These are phyloP conservation scores for Quercus cerris DNA, from an alignment of 306 rosid genomes.

Conservation along the genomic window DNA sequence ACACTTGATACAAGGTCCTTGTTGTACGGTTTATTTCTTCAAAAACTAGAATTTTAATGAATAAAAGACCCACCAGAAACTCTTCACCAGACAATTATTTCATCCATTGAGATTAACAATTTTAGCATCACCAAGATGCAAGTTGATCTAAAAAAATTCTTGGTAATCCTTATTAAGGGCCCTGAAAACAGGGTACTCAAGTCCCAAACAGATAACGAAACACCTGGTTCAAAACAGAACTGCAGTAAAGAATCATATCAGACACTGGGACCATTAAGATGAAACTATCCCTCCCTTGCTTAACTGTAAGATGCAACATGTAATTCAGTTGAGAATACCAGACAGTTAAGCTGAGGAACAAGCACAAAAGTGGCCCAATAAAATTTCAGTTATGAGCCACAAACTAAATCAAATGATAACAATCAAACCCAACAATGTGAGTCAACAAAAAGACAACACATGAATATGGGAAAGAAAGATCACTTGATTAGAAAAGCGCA, in stretches of 20 bases:
- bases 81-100: slow-evolving; percentile 9
- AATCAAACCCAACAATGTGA: neutral
- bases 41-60: slow-evolving; percentile 5
- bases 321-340: slow-evolving; percentile 21
- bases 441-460: neutral
- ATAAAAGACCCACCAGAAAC: slow-evolving; percentile 26
- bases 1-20: too few species aligned
- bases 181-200: slow-evolving; percentile 35
- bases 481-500: neutral
- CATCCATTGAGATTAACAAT: slow-evolving; percentile 21
- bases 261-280: slow-evolving; percentile 10
- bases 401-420: neutral
- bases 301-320: slow-evolving; percentile 38
- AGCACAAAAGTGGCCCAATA: neutral
- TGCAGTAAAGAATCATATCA: slow-evolving; percentile 22
- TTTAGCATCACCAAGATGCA: slow-evolving; percentile 30
- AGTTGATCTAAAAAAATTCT: slow-evolving; percentile 33
- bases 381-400: neutral
- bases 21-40: neutral
- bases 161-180: slow-evolving; percentile 25
- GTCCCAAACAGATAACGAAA: slow-evolving; percentile 37
- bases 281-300: slow-evolving; percentile 18
- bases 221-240: slow-evolving; percentile 16
- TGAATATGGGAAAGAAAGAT: neutral
- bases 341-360: slow-evolving; percentile 37